Percentiles rank a stretch among this genome's conserved stretches.
These are phyloP conservation scores for Debaryomyces psychrophilus DNA, from an alignment of 1,139 yeast genomes.

Conservation along the genomic window DNA sequence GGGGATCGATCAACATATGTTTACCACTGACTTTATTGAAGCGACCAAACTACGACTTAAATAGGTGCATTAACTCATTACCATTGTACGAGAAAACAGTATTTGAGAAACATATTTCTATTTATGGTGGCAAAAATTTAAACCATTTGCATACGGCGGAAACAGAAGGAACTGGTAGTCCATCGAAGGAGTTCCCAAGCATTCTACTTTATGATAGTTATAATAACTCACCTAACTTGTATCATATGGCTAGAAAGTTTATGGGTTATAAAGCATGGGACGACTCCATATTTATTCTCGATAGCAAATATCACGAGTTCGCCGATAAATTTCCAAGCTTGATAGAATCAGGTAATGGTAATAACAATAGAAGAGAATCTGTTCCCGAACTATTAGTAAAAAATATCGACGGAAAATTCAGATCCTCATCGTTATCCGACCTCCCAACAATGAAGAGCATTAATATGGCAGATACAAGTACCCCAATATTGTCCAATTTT, in stretches of 20 bases:
- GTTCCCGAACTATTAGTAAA: slow-evolving; percentile 1
- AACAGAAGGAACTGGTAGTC: neutral
- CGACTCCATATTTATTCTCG: slow-evolving; percentile 34
- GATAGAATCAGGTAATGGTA: slow-evolving; percentile 13
- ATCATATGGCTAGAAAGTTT: slow-evolving; percentile 54
- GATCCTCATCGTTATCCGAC: slow-evolving; percentile 5
- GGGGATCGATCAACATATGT: slow-evolving; percentile 66
- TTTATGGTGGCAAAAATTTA: slow-evolving; percentile 1
- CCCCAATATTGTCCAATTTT: slow-evolving; percentile 36
- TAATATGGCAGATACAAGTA: slow-evolving; percentile 12
- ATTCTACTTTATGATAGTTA: slow-evolving; percentile 37
- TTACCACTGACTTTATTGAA: slow-evolving; percentile 78
- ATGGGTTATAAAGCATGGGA: slow-evolving; percentile 35
- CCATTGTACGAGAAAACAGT: slow-evolving; percentile 44
- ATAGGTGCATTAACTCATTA: slow-evolving; percentile 60
- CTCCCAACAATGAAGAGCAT: slow-evolving; percentile 1
- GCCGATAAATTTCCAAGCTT: slow-evolving; percentile 18
- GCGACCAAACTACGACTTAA: slow-evolving; percentile 62
- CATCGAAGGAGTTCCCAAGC: slow-evolving; percentile 17
- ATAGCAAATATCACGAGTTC: slow-evolving; percentile 38
- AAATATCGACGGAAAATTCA: neutral
- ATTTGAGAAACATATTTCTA: slow-evolving; percentile 25
- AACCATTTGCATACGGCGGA: slow-evolving; percentile 14
- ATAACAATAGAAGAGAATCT: neutral
- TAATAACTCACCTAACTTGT: slow-evolving; percentile 41